These are phyloP conservation scores for Miamiensis avidus DNA, from an alignment of 169 alveolate species.

Conservation along the genomic window DNA sequence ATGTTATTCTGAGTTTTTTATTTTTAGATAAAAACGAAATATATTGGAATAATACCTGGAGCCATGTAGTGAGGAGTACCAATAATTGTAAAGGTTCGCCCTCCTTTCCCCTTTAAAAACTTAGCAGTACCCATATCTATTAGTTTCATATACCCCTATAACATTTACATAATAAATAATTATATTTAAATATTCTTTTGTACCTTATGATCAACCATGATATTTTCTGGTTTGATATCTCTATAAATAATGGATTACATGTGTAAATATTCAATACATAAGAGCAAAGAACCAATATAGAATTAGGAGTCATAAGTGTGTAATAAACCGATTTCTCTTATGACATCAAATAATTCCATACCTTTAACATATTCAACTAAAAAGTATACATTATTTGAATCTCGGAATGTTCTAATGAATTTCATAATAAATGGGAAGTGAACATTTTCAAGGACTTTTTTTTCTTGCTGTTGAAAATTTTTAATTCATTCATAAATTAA, in stretches of 20 bases:
- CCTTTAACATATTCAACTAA: slow-evolving; percentile 72
- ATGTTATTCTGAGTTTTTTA: too few relatives aligned
- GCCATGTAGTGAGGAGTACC: slow-evolving; percentile 89
- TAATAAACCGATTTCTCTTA: slow-evolving; percentile 56
- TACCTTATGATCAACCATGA: slow-evolving; percentile 64
- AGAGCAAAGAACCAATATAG: slow-evolving; percentile 52
- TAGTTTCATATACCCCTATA: slow-evolving; percentile 62
- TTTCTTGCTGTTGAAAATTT: slow-evolving; percentile 16
- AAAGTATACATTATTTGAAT: slow-evolving; percentile 58
- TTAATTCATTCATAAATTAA: too few relatives aligned
- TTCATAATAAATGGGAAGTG: slow-evolving; percentile 71
- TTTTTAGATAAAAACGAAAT: too few relatives aligned
- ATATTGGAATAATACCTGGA: slow-evolving; percentile 47
- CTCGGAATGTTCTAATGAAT: slow-evolving; percentile 69
- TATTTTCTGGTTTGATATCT: slow-evolving; percentile 78
- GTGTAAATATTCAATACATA: slow-evolving; percentile 63
- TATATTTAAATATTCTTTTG: too few relatives aligned
- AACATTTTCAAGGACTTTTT: slow-evolving; percentile 34
- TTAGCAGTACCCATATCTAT: slow-evolving; percentile 82
- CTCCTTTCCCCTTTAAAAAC: slow-evolving; percentile 53
- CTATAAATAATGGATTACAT: slow-evolving; percentile 54
- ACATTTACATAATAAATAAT: neutral
- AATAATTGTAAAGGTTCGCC: slow-evolving; percentile 82
- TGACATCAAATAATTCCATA: slow-evolving; percentile 65
- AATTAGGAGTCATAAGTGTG: slow-evolving; percentile 51